A percentile compares a stretch with the other conserved stretches of the same genome.
Conservation (phyloP, 2,329 filamentous ascomycete genomes). For the Metarhizium rileyi region DNA sequence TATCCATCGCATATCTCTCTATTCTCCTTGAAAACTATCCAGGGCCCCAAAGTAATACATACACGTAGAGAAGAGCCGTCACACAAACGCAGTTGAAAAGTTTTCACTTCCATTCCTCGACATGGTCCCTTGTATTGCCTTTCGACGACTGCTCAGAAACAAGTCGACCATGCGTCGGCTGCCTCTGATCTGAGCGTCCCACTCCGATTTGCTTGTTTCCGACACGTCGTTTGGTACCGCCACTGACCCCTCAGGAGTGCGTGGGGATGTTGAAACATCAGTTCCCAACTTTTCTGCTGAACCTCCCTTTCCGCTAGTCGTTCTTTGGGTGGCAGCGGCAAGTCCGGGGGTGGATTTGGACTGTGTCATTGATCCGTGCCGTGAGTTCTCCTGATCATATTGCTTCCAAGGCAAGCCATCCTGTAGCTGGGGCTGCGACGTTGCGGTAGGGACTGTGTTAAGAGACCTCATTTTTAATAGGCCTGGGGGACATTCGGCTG, state of each 20-base stretch:
- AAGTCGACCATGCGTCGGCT: conserved; percentile 45
- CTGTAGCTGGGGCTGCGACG: conserved; percentile 6
- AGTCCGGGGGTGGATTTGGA: conserved; percentile 21
- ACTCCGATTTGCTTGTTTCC: conserved; percentile 7
- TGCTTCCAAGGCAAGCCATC: conserved; percentile 14
- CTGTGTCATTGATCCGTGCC: conserved; percentile 13
- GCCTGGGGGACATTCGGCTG: background rate
- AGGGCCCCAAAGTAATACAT: conserved; percentile 1
- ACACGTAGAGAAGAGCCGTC: background rate
- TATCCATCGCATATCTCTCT: background rate
- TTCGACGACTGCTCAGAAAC: conserved; percentile 41
- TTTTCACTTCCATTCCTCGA: conserved; percentile 15
- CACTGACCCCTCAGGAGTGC: background rate
- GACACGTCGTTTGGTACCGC: background rate
- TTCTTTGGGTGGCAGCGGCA: conserved; percentile 12
- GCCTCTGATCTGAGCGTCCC: conserved; percentile 27
- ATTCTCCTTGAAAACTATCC: background rate
- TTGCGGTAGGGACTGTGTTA: conserved; percentile 13
- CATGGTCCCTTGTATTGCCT: conserved; percentile 26
- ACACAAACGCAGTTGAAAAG: conserved; percentile 24
- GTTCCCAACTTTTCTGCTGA: conserved; percentile 9
- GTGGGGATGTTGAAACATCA: background rate
- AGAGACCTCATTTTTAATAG: conserved; percentile 17
- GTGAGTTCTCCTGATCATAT: conserved; percentile 11
- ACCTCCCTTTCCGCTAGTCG: conserved; percentile 13